These are phyloP conservation scores for Tulasnella sp. DNA, from an alignment of 768 basidiomycete species.

Conservation along the genomic window DNA sequence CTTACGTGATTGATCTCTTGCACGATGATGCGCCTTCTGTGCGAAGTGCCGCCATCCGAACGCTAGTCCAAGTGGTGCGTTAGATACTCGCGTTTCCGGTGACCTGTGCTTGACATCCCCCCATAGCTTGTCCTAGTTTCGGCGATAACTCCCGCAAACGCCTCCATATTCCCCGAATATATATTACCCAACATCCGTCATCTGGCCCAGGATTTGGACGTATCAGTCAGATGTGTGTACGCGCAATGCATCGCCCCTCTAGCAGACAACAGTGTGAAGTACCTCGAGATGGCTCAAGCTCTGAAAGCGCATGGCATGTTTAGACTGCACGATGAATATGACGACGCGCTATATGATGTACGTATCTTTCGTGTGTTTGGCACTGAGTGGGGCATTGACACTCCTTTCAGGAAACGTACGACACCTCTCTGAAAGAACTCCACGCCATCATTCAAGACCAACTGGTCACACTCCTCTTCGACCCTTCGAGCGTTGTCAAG, in stretches of 20 bases:
- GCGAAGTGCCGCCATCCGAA: constrained; percentile 63
- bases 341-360: constrained; percentile 73
- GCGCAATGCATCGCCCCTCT: constrained; percentile 78
- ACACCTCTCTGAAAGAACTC: constrained; percentile 72
- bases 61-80: constrained; percentile 72
- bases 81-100: background rate
- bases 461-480: constrained; percentile 73
- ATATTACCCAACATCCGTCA: constrained; percentile 83
- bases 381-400: background rate
- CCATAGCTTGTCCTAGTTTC: constrained; percentile 46
- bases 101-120: background rate
- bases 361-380: constrained; percentile 16
- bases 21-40: constrained; percentile 78
- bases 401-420: constrained; percentile 67
- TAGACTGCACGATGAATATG: constrained; percentile 58
- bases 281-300: constrained; percentile 89
- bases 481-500: constrained; percentile 80
- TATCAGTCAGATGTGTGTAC: constrained; percentile 65
- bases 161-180: constrained; percentile 82
- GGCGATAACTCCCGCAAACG: constrained; percentile 51
- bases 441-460: constrained; percentile 79
- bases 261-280: constrained; percentile 74
- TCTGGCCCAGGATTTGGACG: constrained; percentile 70
- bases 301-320: constrained; percentile 71
- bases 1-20: constrained; percentile 78